Evolutionary conservation across 371 early-diverging fungal genomes (phyloP).

Genomic region (Circinella minor): DNA sequence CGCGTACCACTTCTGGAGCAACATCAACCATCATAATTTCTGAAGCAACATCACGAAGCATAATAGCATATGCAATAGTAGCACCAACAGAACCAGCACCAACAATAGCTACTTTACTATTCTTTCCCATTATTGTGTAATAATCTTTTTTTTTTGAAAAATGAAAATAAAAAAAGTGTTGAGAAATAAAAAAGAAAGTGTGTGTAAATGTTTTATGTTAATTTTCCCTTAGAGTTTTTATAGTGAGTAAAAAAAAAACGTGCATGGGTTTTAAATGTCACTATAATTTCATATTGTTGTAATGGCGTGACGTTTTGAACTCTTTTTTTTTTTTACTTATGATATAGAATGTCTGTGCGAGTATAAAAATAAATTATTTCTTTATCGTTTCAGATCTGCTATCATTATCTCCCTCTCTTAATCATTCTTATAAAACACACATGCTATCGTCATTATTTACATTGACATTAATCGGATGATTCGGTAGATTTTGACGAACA

Average conservation of each 20-base stretch:
- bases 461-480: no score
- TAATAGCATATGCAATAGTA: slow-evolving; percentile 72
- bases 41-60: slow-evolving; percentile 68
- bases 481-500: no score
- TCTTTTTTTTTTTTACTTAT: no score
- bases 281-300: neutral
- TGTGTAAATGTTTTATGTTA: neutral
- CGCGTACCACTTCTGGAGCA: slow-evolving; percentile 62
- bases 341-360: neutral
- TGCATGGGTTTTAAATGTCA: neutral
- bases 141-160: neutral
- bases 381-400: no score
- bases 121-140: neutral
- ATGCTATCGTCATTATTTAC: no score
- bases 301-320: slow-evolving; percentile 1
- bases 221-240: neutral
- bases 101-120: slow-evolving; percentile 63
- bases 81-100: slow-evolving; percentile 87
- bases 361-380: no score
- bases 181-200: neutral
- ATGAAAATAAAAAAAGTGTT: neutral
- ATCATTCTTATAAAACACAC: no score
- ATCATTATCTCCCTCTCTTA: no score
- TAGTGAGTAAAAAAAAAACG: neutral
- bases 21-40: slow-evolving; percentile 81